Evolutionary conservation across 208 protist species (phyloP), one percentile per base, ranked within the genome.

Genomic region (Trypanosoma melophagium): DNA sequence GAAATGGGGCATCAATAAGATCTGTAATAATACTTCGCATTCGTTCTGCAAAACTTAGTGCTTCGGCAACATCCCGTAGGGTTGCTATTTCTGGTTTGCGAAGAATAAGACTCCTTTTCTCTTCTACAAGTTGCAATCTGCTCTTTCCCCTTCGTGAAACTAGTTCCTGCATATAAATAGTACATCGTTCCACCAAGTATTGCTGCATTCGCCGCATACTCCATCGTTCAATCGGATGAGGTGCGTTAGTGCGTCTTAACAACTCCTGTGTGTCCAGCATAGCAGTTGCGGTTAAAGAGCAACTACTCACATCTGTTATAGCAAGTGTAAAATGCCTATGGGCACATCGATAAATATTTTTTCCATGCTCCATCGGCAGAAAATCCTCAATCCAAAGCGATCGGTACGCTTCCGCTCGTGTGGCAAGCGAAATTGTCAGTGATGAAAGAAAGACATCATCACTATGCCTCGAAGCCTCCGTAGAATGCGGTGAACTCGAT

Each of bases 291-390:
- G 50, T 74, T 51, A 3, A 44, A 19, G 13, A 69, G 5, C 49
- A 65, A 3, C 44, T 62, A 12, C 52, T 55, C 0, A 86, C 62
- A 50, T 86, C 80, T 8, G 77, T 66, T 41, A 79, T 62, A 56
- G 63, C 63, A 44, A 86, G 60, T 21, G 78, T 66, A 47, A 66
- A 69, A 28, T 77, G 60, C 35, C 76, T 64, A 63, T 77, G 80
- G 44, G 62, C 21, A 19, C 70, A 66, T 21, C 66, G 72, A 13
- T 82, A 71, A 0, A 86, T 57, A 56, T 86, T 86, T 55, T 71
- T 53, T n/a, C 69, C 59, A 57, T 82, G 71, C 8, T 59, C 69
- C 38, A 76, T 61, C 16, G 71, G n/a, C 10, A 79, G 68, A 55
- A 56, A 52, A 19, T 72, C 74, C 17, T 54, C 31, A 40, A 79